These are phyloP conservation scores for Alternaria incomplexa DNA, from an alignment of 2,329 filamentous ascomycete genomes.

Conservation along the genomic window DNA sequence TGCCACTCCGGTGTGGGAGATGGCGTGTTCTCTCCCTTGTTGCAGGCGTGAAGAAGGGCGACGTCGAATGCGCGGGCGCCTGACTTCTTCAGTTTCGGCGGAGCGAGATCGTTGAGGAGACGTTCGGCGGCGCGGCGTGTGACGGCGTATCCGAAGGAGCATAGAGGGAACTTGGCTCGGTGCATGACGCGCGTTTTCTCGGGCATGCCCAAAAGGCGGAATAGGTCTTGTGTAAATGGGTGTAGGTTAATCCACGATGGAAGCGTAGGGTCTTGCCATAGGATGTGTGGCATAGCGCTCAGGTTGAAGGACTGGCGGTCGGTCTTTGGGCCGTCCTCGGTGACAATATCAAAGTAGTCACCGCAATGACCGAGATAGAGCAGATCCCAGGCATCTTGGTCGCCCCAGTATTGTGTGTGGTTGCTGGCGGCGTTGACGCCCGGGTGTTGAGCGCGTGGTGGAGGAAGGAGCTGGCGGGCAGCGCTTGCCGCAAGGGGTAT, in stretches of 20 bases:
- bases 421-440: conserved; percentile 25
- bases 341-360: conserved; percentile 48
- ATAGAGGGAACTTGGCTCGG: conserved; percentile 52
- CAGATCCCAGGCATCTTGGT: conserved; percentile 50
- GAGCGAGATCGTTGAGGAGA: conserved; percentile 49
- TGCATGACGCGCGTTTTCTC: conserved; percentile 49
- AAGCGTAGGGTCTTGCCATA: conserved; percentile 48
- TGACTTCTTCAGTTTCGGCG: conserved; percentile 31
- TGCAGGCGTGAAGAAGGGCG: conserved; percentile 51
- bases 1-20: conserved; percentile 32
- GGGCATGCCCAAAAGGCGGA: conserved; percentile 45
- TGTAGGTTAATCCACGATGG: conserved; percentile 47
- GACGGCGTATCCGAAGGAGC: conserved; percentile 54
- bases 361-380: conserved; percentile 55
- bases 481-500: conserved; percentile 51
- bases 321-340: conserved; percentile 36
- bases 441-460: conserved; percentile 26
- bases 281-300: conserved; percentile 40
- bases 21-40: conserved; percentile 38
- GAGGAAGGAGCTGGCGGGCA: conserved; percentile 46
- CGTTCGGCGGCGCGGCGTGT: conserved; percentile 49
- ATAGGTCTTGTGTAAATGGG: conserved; percentile 48
- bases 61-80: conserved; percentile 52
- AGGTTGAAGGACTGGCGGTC: conserved; percentile 36
- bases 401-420: conserved; percentile 50